Evolutionary conservation across 2,329 filamentous ascomycete species (phyloP).

Genomic region (Triangularia setosa): DNA sequence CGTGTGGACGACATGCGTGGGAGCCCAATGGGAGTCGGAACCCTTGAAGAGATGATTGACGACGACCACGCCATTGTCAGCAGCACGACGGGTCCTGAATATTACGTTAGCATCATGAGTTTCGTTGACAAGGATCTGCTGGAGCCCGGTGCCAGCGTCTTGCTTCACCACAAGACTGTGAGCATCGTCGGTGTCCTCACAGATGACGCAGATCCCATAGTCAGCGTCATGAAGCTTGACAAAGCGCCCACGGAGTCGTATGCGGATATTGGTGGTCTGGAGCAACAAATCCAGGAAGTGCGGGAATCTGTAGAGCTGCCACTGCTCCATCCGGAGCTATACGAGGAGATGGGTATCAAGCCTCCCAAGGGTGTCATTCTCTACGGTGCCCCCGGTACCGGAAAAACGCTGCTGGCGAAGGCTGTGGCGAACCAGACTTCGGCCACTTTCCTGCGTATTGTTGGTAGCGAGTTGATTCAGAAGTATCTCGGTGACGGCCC

Average conservation of each 20-base stretch:
- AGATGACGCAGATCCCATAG: slow-evolving; percentile 90
- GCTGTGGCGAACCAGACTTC: slow-evolving; percentile 99
- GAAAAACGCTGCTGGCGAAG: slow-evolving; percentile 93
- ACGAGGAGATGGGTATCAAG: slow-evolving; percentile 99
- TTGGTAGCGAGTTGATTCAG: slow-evolving; percentile 95
- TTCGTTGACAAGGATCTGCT: slow-evolving; percentile 98
- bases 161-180: slow-evolving; percentile 95
- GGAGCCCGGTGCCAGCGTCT: slow-evolving; percentile 90
- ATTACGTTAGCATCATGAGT: slow-evolving; percentile 99
- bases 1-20: slow-evolving; percentile 98
- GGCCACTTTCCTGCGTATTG: slow-evolving; percentile 94
- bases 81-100: slow-evolving; percentile 94
- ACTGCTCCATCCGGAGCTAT: slow-evolving; percentile 89
- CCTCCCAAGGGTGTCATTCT: slow-evolving; percentile 99
- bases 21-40: slow-evolving; percentile 97
- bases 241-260: slow-evolving; percentile 98
- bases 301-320: slow-evolving; percentile 95
- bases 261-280: slow-evolving; percentile 94
- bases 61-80: slow-evolving; percentile 99
- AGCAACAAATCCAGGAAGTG: slow-evolving; percentile 95
- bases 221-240: slow-evolving; percentile 98
- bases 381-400: slow-evolving; percentile 93
- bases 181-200: slow-evolving; percentile 97
- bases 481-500: slow-evolving; percentile 98
- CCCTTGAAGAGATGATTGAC: slow-evolving; percentile 96